These are phyloP conservation scores for Penicillium nordicum DNA, from an alignment of 2,329 filamentous ascomycete species.

Conservation along the genomic window DNA sequence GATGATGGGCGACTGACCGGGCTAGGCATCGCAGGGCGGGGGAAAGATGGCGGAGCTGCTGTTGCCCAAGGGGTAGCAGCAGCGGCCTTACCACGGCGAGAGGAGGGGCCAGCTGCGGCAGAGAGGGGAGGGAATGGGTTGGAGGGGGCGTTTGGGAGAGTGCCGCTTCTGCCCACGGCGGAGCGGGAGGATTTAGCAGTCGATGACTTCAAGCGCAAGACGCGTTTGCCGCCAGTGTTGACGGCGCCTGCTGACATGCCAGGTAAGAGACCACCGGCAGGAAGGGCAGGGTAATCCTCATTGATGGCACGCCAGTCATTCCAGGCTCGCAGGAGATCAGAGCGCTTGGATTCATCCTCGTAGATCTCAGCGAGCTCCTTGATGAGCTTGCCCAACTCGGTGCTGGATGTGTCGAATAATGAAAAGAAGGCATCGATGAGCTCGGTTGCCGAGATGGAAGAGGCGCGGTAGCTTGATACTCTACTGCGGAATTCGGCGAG, in stretches of 20 bases:
- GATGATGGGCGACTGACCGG: constrained; percentile 29
- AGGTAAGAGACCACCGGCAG: constrained; percentile 67
- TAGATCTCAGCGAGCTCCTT: constrained; percentile 91
- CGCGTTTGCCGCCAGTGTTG: constrained; percentile 53
- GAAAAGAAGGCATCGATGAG: constrained; percentile 85
- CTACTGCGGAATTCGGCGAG: constrained; percentile 72
- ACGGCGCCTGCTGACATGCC: constrained; percentile 45
- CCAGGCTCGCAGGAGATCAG: constrained; percentile 76
- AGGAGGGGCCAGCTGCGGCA: constrained; percentile 20
- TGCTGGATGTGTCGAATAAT: constrained; percentile 76
- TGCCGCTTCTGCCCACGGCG: constrained; percentile 58
- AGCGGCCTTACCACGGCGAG: constrained; percentile 19
- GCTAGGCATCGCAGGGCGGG: constrained; percentile 22
- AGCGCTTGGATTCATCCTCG: constrained; percentile 73
- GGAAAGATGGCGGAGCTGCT: constrained; percentile 23
- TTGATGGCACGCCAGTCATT: constrained; percentile 94
- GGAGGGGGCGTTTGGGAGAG: constrained; percentile 38
- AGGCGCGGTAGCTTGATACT: constrained; percentile 74
- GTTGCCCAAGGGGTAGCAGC: constrained; percentile 26
- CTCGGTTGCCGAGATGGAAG: constrained; percentile 65
- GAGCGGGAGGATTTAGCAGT: constrained; percentile 66
- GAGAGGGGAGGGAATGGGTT: constrained; percentile 49
- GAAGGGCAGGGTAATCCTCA: constrained; percentile 88
- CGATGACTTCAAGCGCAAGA: constrained; percentile 66
- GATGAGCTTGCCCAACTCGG: constrained; percentile 80